Conservation (phyloP, 1,139 yeast species). For the Kurtzmaniella quercitrusa region DNA sequence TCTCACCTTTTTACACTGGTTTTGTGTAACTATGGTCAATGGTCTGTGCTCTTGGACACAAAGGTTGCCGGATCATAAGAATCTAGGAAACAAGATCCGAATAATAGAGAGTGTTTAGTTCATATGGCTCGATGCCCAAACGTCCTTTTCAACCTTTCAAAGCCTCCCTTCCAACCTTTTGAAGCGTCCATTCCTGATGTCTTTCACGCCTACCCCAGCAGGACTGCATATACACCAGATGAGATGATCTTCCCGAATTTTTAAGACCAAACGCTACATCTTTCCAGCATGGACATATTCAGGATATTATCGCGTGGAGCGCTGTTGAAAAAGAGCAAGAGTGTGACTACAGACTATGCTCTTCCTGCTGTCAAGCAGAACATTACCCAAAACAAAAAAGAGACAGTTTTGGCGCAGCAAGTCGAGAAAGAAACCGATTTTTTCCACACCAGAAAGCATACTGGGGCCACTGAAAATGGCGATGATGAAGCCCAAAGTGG, state of each 20-base stretch:
- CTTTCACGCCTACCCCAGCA: neutral
- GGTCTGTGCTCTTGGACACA: no score
- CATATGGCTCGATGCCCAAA: no score
- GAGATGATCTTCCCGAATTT: slow-evolving; percentile 1
- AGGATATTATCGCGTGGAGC: slow-evolving; percentile 85
- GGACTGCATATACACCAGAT: neutral
- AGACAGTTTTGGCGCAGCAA: slow-evolving; percentile 35
- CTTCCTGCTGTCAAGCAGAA: slow-evolving; percentile 26
- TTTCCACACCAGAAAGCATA: slow-evolving; percentile 53
- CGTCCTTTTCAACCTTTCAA: no score
- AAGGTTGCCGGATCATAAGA: no score
- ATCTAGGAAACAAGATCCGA: no score
- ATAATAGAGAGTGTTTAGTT: no score
- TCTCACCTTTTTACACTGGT: no score
- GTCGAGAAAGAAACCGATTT: slow-evolving; percentile 66
- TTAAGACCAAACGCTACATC: no score
- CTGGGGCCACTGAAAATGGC: slow-evolving; percentile 14
- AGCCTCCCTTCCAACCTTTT: no score
- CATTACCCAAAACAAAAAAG: slow-evolving; percentile 23
- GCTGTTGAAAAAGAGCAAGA: slow-evolving; percentile 54
- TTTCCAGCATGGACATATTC: slow-evolving; percentile 75
- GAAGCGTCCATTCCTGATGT: no score
- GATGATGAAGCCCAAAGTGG: slow-evolving; percentile 9
- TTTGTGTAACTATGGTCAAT: no score
- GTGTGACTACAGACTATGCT: slow-evolving; percentile 41